These are phyloP conservation scores for Pisolithus orientalis DNA, from an alignment of 768 basidiomycete species.

Conservation along the genomic window DNA sequence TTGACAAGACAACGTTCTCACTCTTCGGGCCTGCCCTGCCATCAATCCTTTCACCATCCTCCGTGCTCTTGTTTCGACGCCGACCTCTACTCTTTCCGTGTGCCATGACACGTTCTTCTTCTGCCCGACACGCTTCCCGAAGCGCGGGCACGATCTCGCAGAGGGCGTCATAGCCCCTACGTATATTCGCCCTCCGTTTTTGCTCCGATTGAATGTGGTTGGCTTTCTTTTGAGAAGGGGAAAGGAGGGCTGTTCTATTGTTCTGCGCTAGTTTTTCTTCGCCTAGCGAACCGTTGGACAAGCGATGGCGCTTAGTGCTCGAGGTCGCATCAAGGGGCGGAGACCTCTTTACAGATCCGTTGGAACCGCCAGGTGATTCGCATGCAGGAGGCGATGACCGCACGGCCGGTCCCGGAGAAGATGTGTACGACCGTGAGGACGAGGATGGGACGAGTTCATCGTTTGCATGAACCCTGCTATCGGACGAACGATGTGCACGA, in stretches of 20 bases:
- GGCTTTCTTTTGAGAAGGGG: constrained; percentile 83
- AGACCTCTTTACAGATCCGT: constrained; percentile 21
- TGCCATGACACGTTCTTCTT: constrained; percentile 48
- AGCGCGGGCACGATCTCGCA: constrained; percentile 81
- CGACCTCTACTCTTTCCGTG: constrained; percentile 31
- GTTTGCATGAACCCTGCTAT: constrained; percentile 5
- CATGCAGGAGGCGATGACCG: constrained; percentile 20
- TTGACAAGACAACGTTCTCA: constrained; percentile 82
- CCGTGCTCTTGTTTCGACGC: constrained; percentile 33
- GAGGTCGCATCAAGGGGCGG: constrained; percentile 16
- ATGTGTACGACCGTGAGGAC: constrained; percentile 3
- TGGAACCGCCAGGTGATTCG: constrained; percentile 16
- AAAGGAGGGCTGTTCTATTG: constrained; percentile 41
- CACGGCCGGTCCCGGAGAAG: constrained; percentile 9
- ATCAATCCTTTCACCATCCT: constrained; percentile 61
- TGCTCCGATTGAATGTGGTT: constrained; percentile 95
- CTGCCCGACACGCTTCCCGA: constrained; percentile 70
- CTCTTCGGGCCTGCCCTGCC: constrained; percentile 86
- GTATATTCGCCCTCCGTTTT: constrained; percentile 87
- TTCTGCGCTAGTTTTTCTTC: constrained; percentile 10
- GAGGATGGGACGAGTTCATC: constrained; percentile 1
- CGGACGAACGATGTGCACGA: constrained; percentile 10
- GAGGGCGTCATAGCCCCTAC: constrained; percentile 81
- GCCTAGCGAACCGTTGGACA: constrained; percentile 10
- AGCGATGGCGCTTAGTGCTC: constrained; percentile 30